phyloP scores from a whole-genome alignment of 176 grass and related monocot species.

The Eremochloa ophiuroides region DNA sequence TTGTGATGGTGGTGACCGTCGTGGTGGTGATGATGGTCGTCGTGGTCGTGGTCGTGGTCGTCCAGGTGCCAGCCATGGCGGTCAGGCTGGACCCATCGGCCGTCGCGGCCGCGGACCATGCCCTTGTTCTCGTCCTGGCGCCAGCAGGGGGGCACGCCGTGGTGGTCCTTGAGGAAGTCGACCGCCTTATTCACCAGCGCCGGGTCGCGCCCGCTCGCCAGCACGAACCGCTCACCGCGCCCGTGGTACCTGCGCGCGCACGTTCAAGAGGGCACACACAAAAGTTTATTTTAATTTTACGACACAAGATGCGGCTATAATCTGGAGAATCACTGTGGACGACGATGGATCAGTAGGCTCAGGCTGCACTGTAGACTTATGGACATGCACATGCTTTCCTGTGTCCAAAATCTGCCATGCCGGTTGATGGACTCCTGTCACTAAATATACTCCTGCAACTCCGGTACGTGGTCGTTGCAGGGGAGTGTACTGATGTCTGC shows the following conservation, averaged over 20 bases:
- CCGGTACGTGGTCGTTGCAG: background rate
- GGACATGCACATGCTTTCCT: no score
- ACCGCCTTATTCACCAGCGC: constrained; percentile 83
- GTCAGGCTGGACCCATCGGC: constrained; percentile 70
- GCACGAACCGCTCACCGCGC: constrained; percentile 49
- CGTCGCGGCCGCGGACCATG: constrained; percentile 50
- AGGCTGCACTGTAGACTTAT: no score
- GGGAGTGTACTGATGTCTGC: background rate
- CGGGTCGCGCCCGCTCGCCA: constrained; percentile 64
- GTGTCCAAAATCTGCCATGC: background rate
- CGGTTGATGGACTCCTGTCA: background rate
- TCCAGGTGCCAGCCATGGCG: constrained; percentile 36
- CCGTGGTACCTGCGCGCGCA: constrained; percentile 60
- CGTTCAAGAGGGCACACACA: background rate
- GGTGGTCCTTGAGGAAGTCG: constrained; percentile 75
- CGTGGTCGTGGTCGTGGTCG: constrained; percentile 47
- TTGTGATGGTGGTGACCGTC: background rate
- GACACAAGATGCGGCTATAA: background rate
- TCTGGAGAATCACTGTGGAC: background rate
- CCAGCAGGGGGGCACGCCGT: constrained; percentile 66
- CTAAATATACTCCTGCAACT: no score
- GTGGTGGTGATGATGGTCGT: constrained; percentile 7
- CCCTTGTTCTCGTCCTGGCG: constrained; percentile 91
- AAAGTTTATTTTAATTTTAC: background rate
- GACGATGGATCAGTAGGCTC: background rate